Base-by-base conservation (phyloP, 2,329 filamentous ascomycete genomes). In the Trichocomaceae sp. region DNA sequence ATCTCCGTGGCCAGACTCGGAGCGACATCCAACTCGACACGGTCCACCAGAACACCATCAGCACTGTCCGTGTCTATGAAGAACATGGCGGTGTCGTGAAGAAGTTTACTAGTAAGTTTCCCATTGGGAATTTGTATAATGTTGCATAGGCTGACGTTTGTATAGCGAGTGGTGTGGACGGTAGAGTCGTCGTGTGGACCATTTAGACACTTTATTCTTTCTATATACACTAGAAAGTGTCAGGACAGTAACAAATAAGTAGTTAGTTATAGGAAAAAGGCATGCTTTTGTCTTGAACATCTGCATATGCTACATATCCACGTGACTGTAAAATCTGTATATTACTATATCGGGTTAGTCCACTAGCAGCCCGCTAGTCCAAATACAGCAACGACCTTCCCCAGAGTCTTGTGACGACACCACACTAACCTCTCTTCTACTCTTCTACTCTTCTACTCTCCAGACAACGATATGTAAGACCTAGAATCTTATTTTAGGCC, bases 11-110 rank as follows among this genome's bases (percentile, higher is more conserved):
- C 59, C 95, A 95, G 75, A 77, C 80, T 54, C 89, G 89, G 68
- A 90, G 95, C 66, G 91, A 97, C 70, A 96, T 91, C 3, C 88
- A 95, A 76, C 79, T 99, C 63, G 93, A 90, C 76, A 97, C 93
- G 10, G 84, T 93, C 47, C 93, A 99, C 74, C 93, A 99, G 71
- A 99, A 99, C 75, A 96, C 91, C 23, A 88, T 99, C 68, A 90
- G 83, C 66, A 96, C 85, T 2, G 77, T 99, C 50, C 83, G 93
- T 44, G 79, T 83, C 19, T 96, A 86, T 69, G 83, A 90, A 64
- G 81, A 81, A 54, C 77, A 78, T 42, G 83, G 81, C 31, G 82
- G 80, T 47, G 74, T 73, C 44, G 83, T 95, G 9, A 81, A 75
- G 57, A 90, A 91, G 73, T 92, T 97, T 64, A 96, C 87, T 75